Evolutionary conservation across 441 rosid species (phyloP).

Genomic region (Eutrema salsugineum): DNA sequence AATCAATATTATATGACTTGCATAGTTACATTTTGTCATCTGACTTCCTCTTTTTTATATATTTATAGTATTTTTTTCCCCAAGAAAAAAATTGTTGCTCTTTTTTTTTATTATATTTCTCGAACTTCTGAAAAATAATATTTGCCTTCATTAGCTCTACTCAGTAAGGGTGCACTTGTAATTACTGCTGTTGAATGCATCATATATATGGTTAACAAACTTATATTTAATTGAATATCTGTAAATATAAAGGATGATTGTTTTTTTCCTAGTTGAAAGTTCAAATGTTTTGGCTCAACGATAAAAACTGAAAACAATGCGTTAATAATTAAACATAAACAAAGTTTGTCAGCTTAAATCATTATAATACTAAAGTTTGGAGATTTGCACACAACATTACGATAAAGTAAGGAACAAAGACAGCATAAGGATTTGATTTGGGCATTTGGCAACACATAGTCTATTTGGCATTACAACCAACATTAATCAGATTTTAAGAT

Average conservation of each 20-base stretch:
- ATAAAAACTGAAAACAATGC: not conserved
- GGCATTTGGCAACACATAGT: not conserved
- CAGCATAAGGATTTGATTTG: not conserved
- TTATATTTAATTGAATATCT: not conserved
- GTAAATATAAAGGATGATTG: not conserved
- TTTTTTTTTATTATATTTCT: not conserved
- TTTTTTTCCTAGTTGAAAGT: not conserved
- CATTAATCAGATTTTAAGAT: not conserved
- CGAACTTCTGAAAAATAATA: not conserved
- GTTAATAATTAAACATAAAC: not conserved
- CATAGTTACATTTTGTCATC: conserved; percentile 10
- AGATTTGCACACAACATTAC: not conserved
- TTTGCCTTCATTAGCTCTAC: not conserved
- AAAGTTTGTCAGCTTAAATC: not conserved
- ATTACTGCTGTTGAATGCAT: not conserved
- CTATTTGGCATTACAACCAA: conserved; percentile 2
- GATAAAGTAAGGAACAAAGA: not conserved
- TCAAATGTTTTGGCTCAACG: not conserved
- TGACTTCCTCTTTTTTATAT: not conserved
- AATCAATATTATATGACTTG: not conserved
- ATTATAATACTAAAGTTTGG: not conserved
- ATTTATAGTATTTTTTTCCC: not conserved
- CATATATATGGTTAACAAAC: not conserved
- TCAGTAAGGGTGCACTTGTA: not conserved
- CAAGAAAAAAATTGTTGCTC: too few relatives aligned